Evolutionary conservation across 768 basidiomycete species (phyloP).

Genomic region (Sporobolomyces pararoseus): DNA sequence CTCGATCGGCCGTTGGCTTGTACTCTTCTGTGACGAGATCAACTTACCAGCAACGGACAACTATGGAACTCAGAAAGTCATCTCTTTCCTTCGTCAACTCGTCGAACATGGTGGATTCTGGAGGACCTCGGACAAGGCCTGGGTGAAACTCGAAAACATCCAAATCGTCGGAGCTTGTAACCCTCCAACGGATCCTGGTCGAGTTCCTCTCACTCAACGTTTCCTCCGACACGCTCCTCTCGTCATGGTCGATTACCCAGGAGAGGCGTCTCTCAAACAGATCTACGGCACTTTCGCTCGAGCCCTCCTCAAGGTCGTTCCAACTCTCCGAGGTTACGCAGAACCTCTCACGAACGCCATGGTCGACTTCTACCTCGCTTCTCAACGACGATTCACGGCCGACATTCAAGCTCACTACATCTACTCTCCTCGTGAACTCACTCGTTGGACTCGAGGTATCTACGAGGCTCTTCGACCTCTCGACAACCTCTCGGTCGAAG

Average conservation of each 20-base stretch:
- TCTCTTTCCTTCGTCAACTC: constrained; percentile 94
- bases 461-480: constrained; percentile 94
- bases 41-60: constrained; percentile 94
- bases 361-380: constrained; percentile 91
- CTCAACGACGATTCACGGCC: constrained; percentile 89
- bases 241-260: constrained; percentile 99
- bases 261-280: constrained; percentile 91
- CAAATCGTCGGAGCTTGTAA: constrained; percentile 99
- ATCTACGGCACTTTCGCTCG: constrained; percentile 98
- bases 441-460: constrained; percentile 93
- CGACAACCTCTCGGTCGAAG: constrained; percentile 88
- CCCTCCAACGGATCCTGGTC: constrained; percentile 96
- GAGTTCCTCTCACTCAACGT: constrained; percentile 94
- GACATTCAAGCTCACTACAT: constrained; percentile 98
- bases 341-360: constrained; percentile 95
- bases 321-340: constrained; percentile 84
- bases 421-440: constrained; percentile 97
- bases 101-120: constrained; percentile 94
- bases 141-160: constrained; percentile 97
- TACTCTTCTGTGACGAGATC: constrained; percentile 99
- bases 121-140: constrained; percentile 87
- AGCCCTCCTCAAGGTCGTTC: constrained; percentile 89
- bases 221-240: constrained; percentile 97
- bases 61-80: constrained; percentile 97
- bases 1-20: constrained; percentile 95